Percentiles rank a stretch among this genome's conserved stretches.
These are phyloP conservation scores for Sphaerulina vaccinii DNA, from an alignment of 2,329 filamentous ascomycete species.

Conservation along the genomic window DNA sequence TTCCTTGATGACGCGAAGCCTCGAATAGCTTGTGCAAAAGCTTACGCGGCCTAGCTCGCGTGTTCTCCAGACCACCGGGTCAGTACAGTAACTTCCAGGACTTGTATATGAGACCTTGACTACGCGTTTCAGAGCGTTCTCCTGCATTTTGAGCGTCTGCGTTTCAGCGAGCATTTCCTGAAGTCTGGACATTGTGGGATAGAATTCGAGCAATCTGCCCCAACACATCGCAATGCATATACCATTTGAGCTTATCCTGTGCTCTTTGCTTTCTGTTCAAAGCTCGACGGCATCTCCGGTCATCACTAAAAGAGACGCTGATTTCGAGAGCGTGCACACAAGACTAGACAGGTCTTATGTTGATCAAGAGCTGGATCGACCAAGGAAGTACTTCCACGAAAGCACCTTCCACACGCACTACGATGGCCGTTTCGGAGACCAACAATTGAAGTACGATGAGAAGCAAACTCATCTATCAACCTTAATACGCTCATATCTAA, in stretches of 20 bases:
- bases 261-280: background rate
- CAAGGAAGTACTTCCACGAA: constrained; percentile 54
- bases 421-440: constrained; percentile 56
- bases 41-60: constrained; percentile 11
- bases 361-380: constrained; percentile 37
- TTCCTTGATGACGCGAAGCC: background rate
- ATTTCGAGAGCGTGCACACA: constrained; percentile 48
- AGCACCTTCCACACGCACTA: constrained; percentile 55
- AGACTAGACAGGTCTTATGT: constrained; percentile 34
- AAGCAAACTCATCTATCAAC: constrained; percentile 50
- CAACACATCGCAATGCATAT: constrained; percentile 11
- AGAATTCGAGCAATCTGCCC: background rate
- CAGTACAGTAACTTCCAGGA: background rate
- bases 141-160: background rate
- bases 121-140: background rate
- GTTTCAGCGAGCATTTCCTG: background rate
- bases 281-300: constrained; percentile 8
- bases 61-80: background rate
- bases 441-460: constrained; percentile 47
- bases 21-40: constrained; percentile 9
- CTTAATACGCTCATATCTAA: constrained; percentile 56
- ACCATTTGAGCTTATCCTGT: constrained; percentile 4
- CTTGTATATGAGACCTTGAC: background rate
- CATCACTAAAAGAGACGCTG: constrained; percentile 37
- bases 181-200: background rate